These are phyloP conservation scores for Diatrype stigma DNA, from an alignment of 2,329 filamentous ascomycete genomes.

Conservation along the genomic window DNA sequence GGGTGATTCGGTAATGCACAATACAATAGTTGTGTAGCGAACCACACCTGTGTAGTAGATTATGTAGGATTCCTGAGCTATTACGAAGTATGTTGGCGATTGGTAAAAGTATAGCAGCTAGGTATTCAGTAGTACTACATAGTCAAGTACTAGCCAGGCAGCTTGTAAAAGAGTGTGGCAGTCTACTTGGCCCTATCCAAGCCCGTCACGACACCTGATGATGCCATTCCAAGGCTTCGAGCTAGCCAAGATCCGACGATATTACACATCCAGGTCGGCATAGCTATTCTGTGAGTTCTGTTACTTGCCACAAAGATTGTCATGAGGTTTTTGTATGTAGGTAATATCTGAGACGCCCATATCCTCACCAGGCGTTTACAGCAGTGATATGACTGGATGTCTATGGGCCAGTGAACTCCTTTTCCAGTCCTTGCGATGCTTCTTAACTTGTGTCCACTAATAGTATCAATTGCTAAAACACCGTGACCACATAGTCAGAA, in stretches of 20 bases:
- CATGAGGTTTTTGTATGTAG: background rate
- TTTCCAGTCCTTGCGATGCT: background rate
- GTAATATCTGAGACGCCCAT: background rate
- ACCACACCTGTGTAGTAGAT: too few species aligned
- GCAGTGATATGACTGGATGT: constrained; percentile 13
- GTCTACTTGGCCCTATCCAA: too few species aligned
- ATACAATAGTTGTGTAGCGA: too few species aligned
- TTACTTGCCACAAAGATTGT: background rate
- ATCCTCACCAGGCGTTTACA: constrained; percentile 16
- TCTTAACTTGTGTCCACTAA: background rate
- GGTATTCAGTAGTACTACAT: too few species aligned
- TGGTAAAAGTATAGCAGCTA: too few species aligned
- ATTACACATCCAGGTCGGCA: too few species aligned
- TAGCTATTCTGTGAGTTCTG: too few species aligned
- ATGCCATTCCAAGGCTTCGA: background rate
- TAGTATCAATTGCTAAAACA: background rate
- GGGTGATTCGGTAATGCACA: too few species aligned
- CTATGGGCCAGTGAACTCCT: background rate
- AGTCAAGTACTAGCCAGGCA: background rate
- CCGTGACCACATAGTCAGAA: too few species aligned
- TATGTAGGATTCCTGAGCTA: too few species aligned
- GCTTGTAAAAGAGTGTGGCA: too few species aligned
- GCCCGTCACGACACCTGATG: background rate
- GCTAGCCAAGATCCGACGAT: background rate
- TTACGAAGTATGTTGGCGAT: too few species aligned